phyloP scores from a whole-genome alignment of 208 protist genomes.

The Leishmania aethiopica region DNA sequence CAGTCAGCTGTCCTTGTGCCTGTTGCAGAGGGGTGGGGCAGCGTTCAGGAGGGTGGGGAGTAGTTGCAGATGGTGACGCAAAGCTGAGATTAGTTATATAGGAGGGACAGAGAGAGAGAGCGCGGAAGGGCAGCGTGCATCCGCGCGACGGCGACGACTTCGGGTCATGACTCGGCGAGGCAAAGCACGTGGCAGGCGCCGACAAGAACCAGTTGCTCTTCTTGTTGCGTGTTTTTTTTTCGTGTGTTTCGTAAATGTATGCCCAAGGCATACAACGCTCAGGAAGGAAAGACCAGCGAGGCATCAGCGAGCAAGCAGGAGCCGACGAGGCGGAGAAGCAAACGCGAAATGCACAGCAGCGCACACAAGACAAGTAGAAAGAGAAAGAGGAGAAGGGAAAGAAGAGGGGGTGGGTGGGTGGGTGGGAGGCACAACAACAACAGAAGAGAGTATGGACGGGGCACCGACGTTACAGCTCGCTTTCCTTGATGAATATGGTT shows the following conservation, averaged over 20 bases:
- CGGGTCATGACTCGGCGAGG: background rate
- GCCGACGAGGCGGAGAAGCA: background rate
- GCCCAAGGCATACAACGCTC: background rate
- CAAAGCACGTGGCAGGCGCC: background rate
- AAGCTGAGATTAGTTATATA: background rate
- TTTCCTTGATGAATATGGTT: too few relatives aligned
- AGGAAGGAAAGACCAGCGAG: slow-evolving; percentile 32
- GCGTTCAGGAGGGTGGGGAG: background rate
- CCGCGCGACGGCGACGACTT: background rate
- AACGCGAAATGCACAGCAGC: slow-evolving; percentile 1
- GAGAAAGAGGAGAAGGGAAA: background rate
- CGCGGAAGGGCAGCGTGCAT: background rate
- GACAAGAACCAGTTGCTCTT: background rate
- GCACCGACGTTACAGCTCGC: too few relatives aligned
- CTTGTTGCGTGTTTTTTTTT: background rate
- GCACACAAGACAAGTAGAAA: background rate
- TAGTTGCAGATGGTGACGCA: background rate
- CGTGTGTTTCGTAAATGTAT: background rate
- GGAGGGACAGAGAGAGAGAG: background rate
- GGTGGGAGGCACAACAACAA: background rate
- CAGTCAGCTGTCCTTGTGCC: slow-evolving; percentile 3
- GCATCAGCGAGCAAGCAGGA: slow-evolving; percentile 33
- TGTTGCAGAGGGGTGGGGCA: background rate
- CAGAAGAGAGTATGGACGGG: too few relatives aligned
- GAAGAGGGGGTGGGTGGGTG: background rate